Percentiles rank a stretch among this genome's conserved stretches.
phyloP scores from a whole-genome alignment of 2,329 filamentous ascomycete species.

The Zymoseptoria passerinii region DNA sequence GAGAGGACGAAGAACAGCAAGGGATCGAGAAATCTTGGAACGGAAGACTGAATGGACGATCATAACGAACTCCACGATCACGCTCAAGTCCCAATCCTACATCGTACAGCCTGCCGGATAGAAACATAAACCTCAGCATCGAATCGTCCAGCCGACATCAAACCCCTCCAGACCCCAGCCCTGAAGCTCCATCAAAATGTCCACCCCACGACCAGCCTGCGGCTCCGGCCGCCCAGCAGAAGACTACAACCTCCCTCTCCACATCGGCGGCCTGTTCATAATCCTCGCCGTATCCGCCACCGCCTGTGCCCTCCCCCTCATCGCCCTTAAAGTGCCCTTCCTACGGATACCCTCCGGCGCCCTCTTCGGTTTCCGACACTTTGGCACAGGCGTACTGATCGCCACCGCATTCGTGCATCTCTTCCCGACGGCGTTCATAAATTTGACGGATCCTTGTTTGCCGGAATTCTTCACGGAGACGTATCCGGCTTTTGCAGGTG shows the following conservation, averaged over 20 bases:
- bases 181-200: slow-evolving; percentile 1
- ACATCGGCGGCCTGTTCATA: slow-evolving; percentile 47
- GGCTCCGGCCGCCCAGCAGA: slow-evolving; percentile 37
- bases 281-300: slow-evolving; percentile 46
- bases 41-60: neutral
- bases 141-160: neutral
- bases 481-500: slow-evolving; percentile 68
- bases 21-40: neutral
- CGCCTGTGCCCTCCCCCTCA: slow-evolving; percentile 52
- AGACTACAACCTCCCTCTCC: slow-evolving; percentile 46
- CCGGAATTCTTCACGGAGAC: slow-evolving; percentile 66
- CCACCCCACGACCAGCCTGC: slow-evolving; percentile 30
- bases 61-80: neutral
- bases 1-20: neutral
- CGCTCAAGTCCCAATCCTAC: neutral
- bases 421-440: slow-evolving; percentile 52
- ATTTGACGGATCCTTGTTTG: slow-evolving; percentile 54
- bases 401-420: slow-evolving; percentile 50
- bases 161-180: too few species aligned
- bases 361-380: slow-evolving; percentile 50
- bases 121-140: neutral
- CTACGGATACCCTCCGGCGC: slow-evolving; percentile 49
- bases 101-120: neutral
- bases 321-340: slow-evolving; percentile 50
- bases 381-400: slow-evolving; percentile 47